A percentile compares a stretch with the other conserved stretches of the same genome.
phyloP scores from a whole-genome alignment of 2,329 filamentous ascomycete species.

The Diaporthe sp. region DNA sequence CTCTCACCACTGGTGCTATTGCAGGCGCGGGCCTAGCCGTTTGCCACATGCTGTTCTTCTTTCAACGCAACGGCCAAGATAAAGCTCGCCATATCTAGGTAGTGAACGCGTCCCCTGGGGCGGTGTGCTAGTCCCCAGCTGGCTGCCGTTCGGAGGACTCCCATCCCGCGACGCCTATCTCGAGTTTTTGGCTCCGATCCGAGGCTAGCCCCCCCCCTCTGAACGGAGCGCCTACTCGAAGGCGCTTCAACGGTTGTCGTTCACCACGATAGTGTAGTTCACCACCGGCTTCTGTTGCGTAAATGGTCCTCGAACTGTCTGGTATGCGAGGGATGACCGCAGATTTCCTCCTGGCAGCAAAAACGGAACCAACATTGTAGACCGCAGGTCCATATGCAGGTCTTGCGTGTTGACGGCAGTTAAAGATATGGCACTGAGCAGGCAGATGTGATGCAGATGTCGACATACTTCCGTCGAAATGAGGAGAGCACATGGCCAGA shows the following conservation, averaged over 20 bases:
- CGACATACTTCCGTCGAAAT: neutral
- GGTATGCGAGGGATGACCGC: no score
- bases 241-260: neutral
- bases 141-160: conserved; percentile 25
- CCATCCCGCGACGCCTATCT: neutral
- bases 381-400: neutral
- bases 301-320: neutral
- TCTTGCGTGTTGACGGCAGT: neutral
- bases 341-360: neutral
- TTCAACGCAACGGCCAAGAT: conserved; percentile 12
- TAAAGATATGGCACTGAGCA: neutral
- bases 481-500: neutral
- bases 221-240: neutral
- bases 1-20: neutral
- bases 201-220: neutral
- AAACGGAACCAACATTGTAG: neutral
- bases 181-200: neutral
- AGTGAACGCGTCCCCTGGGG: neutral
- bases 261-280: neutral
- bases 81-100: neutral
- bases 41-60: conserved; percentile 8
- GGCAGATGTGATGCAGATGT: neutral
- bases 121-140: neutral
- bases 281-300: neutral
- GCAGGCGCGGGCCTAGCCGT: conserved; percentile 1